phyloP scores from a whole-genome alignment of 2,329 filamentous ascomycete genomes.

The Ramularia endophylla region DNA sequence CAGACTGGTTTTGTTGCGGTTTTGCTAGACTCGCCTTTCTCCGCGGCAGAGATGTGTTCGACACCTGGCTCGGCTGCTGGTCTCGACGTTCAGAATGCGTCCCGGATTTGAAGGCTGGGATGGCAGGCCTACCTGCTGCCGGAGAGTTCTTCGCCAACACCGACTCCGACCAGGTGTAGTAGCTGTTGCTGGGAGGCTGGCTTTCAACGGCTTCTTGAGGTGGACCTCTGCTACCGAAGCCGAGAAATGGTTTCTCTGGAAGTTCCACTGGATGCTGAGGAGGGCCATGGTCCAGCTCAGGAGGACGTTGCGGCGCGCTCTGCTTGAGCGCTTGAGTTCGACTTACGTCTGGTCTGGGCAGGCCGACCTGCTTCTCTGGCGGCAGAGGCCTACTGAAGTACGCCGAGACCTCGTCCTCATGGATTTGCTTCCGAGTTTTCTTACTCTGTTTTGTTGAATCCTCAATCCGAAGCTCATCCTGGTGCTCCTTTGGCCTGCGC shows the following conservation, averaged over 20 bases:
- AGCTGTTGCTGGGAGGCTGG: slow-evolving; percentile 27
- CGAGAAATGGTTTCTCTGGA: slow-evolving; percentile 33
- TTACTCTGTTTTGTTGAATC: slow-evolving; percentile 27
- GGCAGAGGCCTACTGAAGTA: slow-evolving; percentile 36
- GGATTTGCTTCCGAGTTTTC: slow-evolving; percentile 28
- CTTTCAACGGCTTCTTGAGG: slow-evolving; percentile 12
- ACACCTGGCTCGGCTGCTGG: neutral
- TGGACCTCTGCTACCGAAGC: slow-evolving; percentile 33
- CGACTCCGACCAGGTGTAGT: slow-evolving; percentile 41
- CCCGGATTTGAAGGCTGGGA: slow-evolving; percentile 9
- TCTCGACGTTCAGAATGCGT: neutral
- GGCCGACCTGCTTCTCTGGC: neutral
- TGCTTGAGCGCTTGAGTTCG: neutral
- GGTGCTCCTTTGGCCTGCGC: slow-evolving; percentile 30
- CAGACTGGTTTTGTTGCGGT: neutral
- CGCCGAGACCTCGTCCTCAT: slow-evolving; percentile 39
- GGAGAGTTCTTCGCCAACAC: slow-evolving; percentile 14
- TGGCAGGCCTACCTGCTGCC: slow-evolving; percentile 6
- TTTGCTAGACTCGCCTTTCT: neutral
- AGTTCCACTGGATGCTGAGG: slow-evolving; percentile 26
- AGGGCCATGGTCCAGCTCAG: slow-evolving; percentile 1
- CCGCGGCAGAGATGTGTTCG: neutral
- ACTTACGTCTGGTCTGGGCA: neutral
- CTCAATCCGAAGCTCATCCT: slow-evolving; percentile 18
- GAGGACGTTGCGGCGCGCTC: slow-evolving; percentile 4